These are phyloP conservation scores for Colletotrichum orbiculare DNA, from an alignment of 2,329 filamentous ascomycete species.

Conservation along the genomic window DNA sequence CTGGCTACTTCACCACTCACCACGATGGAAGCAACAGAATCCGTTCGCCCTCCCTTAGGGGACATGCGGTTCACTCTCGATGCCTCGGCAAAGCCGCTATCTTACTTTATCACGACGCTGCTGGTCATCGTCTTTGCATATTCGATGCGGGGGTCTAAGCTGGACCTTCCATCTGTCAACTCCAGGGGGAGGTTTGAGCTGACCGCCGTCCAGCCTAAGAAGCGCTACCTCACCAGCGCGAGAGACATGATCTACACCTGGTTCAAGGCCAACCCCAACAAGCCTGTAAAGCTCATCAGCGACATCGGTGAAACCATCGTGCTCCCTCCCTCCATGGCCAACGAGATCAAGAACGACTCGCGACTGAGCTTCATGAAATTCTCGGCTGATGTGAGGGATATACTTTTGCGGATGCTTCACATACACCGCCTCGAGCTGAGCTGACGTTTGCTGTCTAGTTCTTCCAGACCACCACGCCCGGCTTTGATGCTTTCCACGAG, in stretches of 20 bases:
- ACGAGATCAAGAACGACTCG: conserved; percentile 17
- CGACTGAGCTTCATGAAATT: conserved; percentile 9
- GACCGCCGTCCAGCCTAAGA: conserved; percentile 16
- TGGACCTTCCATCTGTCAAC: conserved; percentile 18
- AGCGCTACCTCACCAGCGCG: conserved; percentile 1
- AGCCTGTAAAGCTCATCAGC: conserved; percentile 3
- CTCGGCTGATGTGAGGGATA: neutral
- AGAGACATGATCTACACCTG: conserved; percentile 13
- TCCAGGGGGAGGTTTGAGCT: conserved; percentile 14
- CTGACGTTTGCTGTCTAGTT: neutral
- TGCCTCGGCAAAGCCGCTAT: conserved; percentile 11
- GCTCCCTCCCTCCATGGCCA: conserved; percentile 17
- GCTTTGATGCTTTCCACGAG: conserved; percentile 18
- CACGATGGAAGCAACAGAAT: conserved; percentile 1
- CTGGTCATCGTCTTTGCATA: conserved; percentile 16
- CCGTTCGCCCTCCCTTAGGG: neutral
- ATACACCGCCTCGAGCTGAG: neutral
- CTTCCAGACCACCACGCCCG: conserved; percentile 8
- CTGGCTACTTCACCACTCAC: neutral
- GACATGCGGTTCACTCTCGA: conserved; percentile 7
- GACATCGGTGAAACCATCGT: conserved; percentile 12
- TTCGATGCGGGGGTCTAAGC: conserved; percentile 21
- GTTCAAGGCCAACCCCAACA: conserved; percentile 25
- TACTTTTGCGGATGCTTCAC: neutral
- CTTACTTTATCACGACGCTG: conserved; percentile 23